Evolutionary conservation across 1,139 yeast genomes (phyloP), one percentile per base, ranked within the genome.

Genomic region (Blastobotrys raffinosifermentans): DNA sequence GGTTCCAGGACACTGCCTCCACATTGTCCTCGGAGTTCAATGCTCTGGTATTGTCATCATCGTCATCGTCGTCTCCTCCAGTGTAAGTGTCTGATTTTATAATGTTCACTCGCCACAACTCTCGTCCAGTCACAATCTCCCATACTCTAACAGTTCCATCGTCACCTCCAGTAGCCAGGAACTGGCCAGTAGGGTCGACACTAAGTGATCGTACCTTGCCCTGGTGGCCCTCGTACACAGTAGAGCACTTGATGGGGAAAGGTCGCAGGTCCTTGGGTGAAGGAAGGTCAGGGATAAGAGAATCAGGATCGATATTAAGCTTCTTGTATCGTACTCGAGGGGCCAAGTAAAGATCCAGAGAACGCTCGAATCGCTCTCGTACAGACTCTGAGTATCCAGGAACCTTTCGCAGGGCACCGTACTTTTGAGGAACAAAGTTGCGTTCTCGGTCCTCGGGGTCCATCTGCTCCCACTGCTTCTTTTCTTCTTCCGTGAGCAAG

Each of bases 161-260:
- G 58, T 91, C 98, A 18, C 96, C 84, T 39, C 97, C 98, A 7
- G 98, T 91, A 16, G 98, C 98, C 46, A 91, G 69, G 91, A 95
- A 91, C 52, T 83, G 70, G 6, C 98, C 99, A 36, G 79, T 72
- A 37, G 96, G 94, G 58, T 91, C 95, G 36, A 89, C 73, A 9
- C 91, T 76, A 29, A 91, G 60, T 2, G 93, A 70, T 61, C 98
- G 79, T 37, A 93, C 80, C 53, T 80, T 80, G 34, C 82, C 94
- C 30, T 67, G 65, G 58, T 91, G 98, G 21, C 98, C 98, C 46
- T 71, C 71, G 61, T 77, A 91, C 2, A 78, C 63, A 3, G 95
- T 87, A 3, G 96, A 82, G 51, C 93, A 80, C 58, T 80, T 77
- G 57, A 87, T 85, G 31, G 99, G 99, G 78, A 93, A 91, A n/a